Evolutionary conservation across 2,329 filamentous ascomycete genomes (phyloP).

Genomic region (Hypoxylon rubiginosum): DNA sequence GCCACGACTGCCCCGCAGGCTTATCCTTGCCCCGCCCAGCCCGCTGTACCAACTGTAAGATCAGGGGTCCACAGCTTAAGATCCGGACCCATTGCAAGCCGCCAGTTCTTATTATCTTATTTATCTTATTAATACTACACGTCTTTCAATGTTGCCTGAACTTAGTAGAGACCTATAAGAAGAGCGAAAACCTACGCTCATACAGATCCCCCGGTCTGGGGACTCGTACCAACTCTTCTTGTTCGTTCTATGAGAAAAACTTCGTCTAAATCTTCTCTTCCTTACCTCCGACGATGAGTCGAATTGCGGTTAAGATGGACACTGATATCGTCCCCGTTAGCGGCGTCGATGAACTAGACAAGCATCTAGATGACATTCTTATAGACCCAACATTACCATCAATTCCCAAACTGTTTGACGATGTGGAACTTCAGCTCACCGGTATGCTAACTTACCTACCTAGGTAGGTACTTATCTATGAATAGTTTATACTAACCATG

Average conservation of each 20-base stretch:
- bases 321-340: constrained; percentile 62
- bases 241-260: not conserved
- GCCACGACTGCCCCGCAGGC: not conserved
- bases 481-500: constrained; percentile 8
- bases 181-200: not conserved
- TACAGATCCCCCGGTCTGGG: not conserved
- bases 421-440: constrained; percentile 71
- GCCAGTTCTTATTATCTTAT: not conserved
- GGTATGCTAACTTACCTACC: constrained; percentile 54
- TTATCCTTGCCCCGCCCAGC: not conserved
- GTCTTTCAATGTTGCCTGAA: not conserved
- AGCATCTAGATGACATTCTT: constrained; percentile 66
- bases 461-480: not conserved
- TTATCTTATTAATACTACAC: constrained; percentile 2
- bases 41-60: not conserved
- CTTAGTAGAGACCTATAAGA: not conserved
- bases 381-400: constrained; percentile 59
- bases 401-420: constrained; percentile 67
- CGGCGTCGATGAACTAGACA: constrained; percentile 66
- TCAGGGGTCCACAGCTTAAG: not conserved
- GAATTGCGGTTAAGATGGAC: constrained; percentile 57
- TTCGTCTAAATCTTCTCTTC: not conserved
- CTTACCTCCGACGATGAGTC: constrained; percentile 37
- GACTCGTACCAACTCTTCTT: not conserved
- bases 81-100: not conserved